Conservation (phyloP, 108 stramenopile species). For the Schizochytrium sp. region DNA sequence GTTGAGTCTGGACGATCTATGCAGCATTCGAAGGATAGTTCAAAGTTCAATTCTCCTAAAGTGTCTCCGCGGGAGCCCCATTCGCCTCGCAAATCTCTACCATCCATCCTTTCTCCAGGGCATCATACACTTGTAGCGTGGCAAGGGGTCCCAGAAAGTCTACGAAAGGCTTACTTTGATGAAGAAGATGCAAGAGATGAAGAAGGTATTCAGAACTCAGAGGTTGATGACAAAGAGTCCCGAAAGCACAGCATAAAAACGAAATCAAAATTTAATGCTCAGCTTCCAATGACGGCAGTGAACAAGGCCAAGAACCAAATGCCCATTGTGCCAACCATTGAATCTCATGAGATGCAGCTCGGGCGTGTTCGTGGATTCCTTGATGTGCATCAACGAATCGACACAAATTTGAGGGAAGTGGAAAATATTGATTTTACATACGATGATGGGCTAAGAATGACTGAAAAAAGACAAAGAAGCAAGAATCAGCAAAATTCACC, state of each 20-base stretch:
- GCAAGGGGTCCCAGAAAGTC: neutral
- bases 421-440: neutral
- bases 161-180: constrained; percentile 14
- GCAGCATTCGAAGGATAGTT: neutral
- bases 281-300: neutral
- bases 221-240: neutral
- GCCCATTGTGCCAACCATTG: neutral
- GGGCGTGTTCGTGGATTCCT: neutral
- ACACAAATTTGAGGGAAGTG: neutral
- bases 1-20: neutral
- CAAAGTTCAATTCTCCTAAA: neutral
- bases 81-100: neutral
- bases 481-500: neutral
- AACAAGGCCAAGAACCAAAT: neutral
- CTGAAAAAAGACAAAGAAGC: neutral
- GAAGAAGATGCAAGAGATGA: neutral
- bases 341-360: neutral
- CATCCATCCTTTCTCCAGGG: neutral
- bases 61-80: constrained; percentile 13
- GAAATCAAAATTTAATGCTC: too few relatives aligned
- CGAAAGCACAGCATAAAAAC: neutral
- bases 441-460: neutral
- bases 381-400: neutral
- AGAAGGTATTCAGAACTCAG: neutral
- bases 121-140: neutral